A percentile compares a stretch with the other conserved stretches of the same genome.
These are phyloP conservation scores for Talaromyces sp. DNA, from an alignment of 2,329 filamentous ascomycete species.

Conservation along the genomic window DNA sequence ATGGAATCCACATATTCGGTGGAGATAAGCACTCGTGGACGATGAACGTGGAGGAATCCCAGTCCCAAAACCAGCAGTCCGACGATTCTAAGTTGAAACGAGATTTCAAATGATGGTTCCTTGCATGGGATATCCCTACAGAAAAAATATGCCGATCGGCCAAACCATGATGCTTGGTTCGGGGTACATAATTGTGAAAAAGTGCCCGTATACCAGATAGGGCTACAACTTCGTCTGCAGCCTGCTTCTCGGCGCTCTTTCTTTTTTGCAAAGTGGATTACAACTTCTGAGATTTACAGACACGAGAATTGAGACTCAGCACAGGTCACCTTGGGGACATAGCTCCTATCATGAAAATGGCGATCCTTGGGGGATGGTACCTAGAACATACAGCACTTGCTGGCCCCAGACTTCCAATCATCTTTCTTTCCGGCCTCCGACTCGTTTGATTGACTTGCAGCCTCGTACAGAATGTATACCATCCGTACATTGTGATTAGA, in stretches of 20 bases:
- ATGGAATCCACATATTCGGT: background rate
- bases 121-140: slow-evolving; percentile 1
- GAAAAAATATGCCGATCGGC: background rate
- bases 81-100: background rate
- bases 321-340: background rate
- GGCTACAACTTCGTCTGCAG: background rate
- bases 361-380: slow-evolving; percentile 9
- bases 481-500: background rate
- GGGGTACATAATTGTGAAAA: background rate
- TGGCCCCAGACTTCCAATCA: slow-evolving; percentile 11
- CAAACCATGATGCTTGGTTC: background rate
- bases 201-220: background rate
- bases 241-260: background rate
- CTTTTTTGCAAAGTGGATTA: background rate
- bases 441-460: slow-evolving; percentile 17
- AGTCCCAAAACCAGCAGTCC: background rate
- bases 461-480: slow-evolving; percentile 1
- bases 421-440: slow-evolving; percentile 14
- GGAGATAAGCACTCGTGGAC: background rate
- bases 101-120: background rate
- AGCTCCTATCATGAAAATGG: background rate
- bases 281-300: background rate
- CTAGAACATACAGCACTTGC: slow-evolving; percentile 6
- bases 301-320: background rate
- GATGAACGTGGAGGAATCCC: background rate